Percentiles rank a stretch among this genome's conserved stretches.
These are phyloP conservation scores for Vanrija pseudolonga DNA, from an alignment of 1,284 basidiomycete genomes.

Conservation along the genomic window DNA sequence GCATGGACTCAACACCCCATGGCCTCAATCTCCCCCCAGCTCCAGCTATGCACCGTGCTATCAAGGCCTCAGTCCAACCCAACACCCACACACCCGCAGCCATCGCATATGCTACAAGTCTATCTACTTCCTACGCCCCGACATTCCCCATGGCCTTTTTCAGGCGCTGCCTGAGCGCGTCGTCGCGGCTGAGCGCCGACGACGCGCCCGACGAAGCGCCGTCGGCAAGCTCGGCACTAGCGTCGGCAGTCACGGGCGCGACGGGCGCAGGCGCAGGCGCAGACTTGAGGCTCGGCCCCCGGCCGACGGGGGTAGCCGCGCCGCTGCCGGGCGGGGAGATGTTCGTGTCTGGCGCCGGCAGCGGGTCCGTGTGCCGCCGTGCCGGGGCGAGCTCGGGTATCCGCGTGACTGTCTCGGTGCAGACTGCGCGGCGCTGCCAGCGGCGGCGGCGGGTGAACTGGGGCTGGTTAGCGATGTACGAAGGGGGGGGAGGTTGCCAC, in stretches of 20 bases:
- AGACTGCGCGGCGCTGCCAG: conserved; percentile 76
- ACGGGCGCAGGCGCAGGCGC: neutral
- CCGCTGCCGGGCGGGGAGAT: conserved; percentile 2
- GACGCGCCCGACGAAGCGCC: neutral
- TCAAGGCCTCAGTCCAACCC: too few species aligned
- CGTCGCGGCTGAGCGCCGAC: conserved; percentile 26
- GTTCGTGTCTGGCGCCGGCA: conserved; percentile 18
- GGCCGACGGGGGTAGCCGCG: conserved; percentile 1
- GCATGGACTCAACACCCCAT: too few species aligned
- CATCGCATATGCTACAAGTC: too few species aligned
- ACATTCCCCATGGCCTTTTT: conserved; percentile 49
- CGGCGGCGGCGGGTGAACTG: conserved; percentile 77
- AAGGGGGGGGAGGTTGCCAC: too few species aligned
- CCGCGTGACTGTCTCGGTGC: conserved; percentile 65
- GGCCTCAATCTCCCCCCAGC: too few species aligned
- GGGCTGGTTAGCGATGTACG: too few species aligned
- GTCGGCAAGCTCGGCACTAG: neutral
- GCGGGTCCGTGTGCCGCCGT: neutral
- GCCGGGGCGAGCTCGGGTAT: conserved; percentile 22
- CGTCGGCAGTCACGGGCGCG: neutral
- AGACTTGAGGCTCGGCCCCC: neutral
- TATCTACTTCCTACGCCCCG: conserved; percentile 25
- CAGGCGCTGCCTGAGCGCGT: conserved; percentile 42
- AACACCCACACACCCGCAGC: too few species aligned
- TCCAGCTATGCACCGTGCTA: too few species aligned